phyloP scores from a whole-genome alignment of 148 eudicot genomes.

The Persicaria tinctoria region DNA sequence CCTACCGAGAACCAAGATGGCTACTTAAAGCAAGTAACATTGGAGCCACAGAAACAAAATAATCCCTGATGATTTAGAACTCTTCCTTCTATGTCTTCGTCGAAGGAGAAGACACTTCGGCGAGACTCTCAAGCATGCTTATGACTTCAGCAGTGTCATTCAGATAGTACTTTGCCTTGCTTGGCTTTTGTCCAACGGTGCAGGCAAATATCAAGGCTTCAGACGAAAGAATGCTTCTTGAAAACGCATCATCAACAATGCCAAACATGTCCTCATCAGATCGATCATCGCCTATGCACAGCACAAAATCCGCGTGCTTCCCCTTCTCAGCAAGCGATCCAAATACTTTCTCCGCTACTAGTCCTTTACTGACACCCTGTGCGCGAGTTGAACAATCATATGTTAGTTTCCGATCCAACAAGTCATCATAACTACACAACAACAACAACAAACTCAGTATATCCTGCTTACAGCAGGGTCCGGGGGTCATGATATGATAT shows the following conservation, averaged over 20 bases:
- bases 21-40: too few species aligned
- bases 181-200: conserved; percentile 19
- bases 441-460: background rate
- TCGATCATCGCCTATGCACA: conserved; percentile 20
- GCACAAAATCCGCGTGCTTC: conserved; percentile 32
- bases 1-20: too few species aligned
- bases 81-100: too few species aligned
- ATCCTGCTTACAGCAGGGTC: too few species aligned
- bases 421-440: too few species aligned
- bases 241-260: conserved; percentile 5
- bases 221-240: conserved; percentile 10
- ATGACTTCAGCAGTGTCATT: conserved; percentile 19
- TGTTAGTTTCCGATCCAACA: background rate
- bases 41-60: too few species aligned
- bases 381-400: background rate
- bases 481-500: too few species aligned
- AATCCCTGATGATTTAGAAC: too few species aligned
- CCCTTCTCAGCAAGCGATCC: conserved; percentile 22
- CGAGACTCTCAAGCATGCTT: conserved; percentile 13
- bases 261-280: conserved; percentile 22
- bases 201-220: conserved; percentile 15
- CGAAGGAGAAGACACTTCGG: conserved; percentile 5
- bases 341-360: conserved; percentile 33
- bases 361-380: conserved; percentile 33
- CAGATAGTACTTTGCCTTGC: conserved; percentile 20